A percentile compares a stretch with the other conserved stretches of the same genome.
phyloP scores from a whole-genome alignment of 345 rosid species.

The Isatis tinctoria region DNA sequence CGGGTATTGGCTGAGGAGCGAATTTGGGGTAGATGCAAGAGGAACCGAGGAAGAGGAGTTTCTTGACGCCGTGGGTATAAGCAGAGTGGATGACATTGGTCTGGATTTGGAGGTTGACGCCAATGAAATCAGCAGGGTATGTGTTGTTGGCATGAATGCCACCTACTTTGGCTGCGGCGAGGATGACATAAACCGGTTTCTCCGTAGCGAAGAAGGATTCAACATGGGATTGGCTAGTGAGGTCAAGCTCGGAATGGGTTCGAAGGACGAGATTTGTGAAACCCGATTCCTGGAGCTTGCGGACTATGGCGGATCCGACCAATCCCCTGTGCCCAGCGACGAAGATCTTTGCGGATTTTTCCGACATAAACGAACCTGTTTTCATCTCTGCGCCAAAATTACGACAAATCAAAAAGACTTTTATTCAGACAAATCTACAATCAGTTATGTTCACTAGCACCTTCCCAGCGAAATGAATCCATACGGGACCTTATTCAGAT shows the following conservation, averaged over 20 bases:
- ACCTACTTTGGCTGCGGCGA: constrained; percentile 95
- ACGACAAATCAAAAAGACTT: not conserved
- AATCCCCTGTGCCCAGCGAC: constrained; percentile 97
- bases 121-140: constrained; percentile 92
- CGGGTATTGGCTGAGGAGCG: constrained; percentile 91
- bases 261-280: constrained; percentile 65
- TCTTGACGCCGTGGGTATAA: constrained; percentile 55
- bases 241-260: constrained; percentile 79
- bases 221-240: constrained; percentile 71
- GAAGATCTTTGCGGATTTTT: constrained; percentile 75
- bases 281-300: constrained; percentile 54
- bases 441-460: not conserved
- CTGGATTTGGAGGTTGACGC: constrained; percentile 89
- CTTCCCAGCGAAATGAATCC: not conserved
- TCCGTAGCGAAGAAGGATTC: constrained; percentile 69
- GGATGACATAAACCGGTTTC: constrained; percentile 64
- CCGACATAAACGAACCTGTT: constrained; percentile 45
- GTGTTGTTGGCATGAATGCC: constrained; percentile 97
- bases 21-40: constrained; percentile 93
- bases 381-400: constrained; percentile 13
- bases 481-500: not conserved
- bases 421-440: not conserved
- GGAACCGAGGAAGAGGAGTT: constrained; percentile 85
- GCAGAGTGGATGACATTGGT: constrained; percentile 89
- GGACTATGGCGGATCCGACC: constrained; percentile 88